phyloP scores from a whole-genome alignment of 345 rosid species.

The Brassica incana region DNA sequence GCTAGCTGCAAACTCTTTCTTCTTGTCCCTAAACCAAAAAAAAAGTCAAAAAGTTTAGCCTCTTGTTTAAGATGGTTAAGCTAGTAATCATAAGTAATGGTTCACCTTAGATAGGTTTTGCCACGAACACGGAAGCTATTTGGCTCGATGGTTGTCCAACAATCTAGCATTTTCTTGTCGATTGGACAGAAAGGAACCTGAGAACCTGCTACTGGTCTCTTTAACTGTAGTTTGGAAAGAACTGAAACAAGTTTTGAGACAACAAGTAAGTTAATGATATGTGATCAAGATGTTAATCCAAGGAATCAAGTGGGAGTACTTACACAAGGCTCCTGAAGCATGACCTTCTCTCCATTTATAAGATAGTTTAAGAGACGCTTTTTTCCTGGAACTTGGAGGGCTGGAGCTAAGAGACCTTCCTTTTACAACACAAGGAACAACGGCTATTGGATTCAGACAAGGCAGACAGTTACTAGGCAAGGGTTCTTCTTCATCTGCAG shows the following conservation, averaged over 20 bases:
- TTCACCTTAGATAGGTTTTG: slow-evolving; percentile 61
- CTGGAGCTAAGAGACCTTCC: slow-evolving; percentile 65
- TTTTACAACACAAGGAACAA: slow-evolving; percentile 64
- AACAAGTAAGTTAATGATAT: slow-evolving; percentile 15
- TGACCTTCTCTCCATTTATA: slow-evolving; percentile 87
- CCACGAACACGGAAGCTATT: slow-evolving; percentile 63
- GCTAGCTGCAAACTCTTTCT: slow-evolving; percentile 73
- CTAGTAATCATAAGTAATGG: slow-evolving; percentile 1
- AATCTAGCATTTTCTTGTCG: slow-evolving; percentile 64
- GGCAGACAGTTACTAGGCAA: slow-evolving; percentile 81
- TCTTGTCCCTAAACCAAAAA: slow-evolving; percentile 64
- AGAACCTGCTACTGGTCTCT: slow-evolving; percentile 69
- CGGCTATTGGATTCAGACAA: slow-evolving; percentile 59
- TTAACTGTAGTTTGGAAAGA: slow-evolving; percentile 61
- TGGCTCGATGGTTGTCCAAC: slow-evolving; percentile 68
- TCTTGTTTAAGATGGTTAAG: slow-evolving; percentile 16
- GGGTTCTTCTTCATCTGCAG: slow-evolving; percentile 52
- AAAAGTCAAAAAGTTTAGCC: slow-evolving; percentile 4
- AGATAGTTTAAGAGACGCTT: slow-evolving; percentile 57
- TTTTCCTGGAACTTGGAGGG: slow-evolving; percentile 63
- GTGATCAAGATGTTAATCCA: background rate
- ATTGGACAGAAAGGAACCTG: slow-evolving; percentile 58
- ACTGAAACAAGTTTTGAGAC: slow-evolving; percentile 48
- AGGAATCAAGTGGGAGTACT: slow-evolving; percentile 35
- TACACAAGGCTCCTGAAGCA: slow-evolving; percentile 57